A percentile compares a stretch with the other conserved stretches of the same genome.
phyloP scores from a whole-genome alignment of 2,329 filamentous ascomycete species.

The Fusarium sp. region DNA sequence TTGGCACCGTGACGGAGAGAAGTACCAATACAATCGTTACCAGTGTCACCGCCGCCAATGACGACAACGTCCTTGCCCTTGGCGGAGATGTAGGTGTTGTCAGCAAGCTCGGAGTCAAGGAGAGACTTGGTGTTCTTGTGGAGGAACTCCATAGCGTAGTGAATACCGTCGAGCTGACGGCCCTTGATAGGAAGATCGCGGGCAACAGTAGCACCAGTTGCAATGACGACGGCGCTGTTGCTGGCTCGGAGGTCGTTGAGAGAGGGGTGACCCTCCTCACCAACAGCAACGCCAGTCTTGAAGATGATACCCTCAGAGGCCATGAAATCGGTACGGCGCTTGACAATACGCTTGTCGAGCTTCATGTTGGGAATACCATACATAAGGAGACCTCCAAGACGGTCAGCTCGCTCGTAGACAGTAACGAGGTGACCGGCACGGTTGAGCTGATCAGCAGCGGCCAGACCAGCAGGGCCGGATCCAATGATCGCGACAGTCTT shows the following conservation, averaged over 20 bases:
- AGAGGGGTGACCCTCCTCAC: conserved; percentile 71
- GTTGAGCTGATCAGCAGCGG: conserved; percentile 93
- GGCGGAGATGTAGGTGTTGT: conserved; percentile 89
- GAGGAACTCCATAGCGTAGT: conserved; percentile 97
- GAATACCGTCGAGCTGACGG: conserved; percentile 87
- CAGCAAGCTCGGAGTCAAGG: conserved; percentile 86
- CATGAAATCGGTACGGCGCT: conserved; percentile 96
- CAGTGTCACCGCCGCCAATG: conserved; percentile 96
- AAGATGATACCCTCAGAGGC: conserved; percentile 87
- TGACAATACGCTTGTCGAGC: conserved; percentile 96
- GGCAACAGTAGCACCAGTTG: conserved; percentile 91
- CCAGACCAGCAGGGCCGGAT: conserved; percentile 90
- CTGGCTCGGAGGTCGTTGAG: conserved; percentile 77
- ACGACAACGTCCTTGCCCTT: conserved; percentile 97
- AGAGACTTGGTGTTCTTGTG: conserved; percentile 98
- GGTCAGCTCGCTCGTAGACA: conserved; percentile 92
- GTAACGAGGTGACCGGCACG: conserved; percentile 88
- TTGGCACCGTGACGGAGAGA: conserved; percentile 95
- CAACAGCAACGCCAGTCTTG: conserved; percentile 80
- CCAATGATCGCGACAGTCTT: conserved; percentile 91
- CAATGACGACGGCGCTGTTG: conserved; percentile 87
- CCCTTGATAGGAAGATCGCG: conserved; percentile 92
- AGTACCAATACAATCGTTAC: conserved; percentile 97
- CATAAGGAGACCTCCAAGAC: conserved; percentile 92
- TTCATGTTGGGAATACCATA: conserved; percentile 99